Percentiles rank a stretch among this genome's conserved stretches.
phyloP scores from a whole-genome alignment of 2,329 filamentous ascomycete species.

The Herpotrichia juniperi region DNA sequence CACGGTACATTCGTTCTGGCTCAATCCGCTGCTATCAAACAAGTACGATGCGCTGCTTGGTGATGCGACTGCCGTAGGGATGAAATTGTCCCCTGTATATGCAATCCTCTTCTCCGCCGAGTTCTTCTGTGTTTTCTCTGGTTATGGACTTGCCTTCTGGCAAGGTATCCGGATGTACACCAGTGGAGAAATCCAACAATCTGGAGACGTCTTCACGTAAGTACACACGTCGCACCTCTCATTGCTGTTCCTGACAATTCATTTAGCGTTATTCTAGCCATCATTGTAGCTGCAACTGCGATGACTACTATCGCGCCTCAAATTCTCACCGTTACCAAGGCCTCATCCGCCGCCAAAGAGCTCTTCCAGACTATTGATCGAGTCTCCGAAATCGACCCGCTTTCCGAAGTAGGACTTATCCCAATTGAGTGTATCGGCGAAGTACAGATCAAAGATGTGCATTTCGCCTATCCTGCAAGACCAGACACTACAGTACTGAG shows the following conservation, averaged over 20 bases:
- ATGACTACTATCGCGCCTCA: conserved; percentile 87
- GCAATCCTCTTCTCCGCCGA: conserved; percentile 51
- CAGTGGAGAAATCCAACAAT: conserved; percentile 53
- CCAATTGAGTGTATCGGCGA: conserved; percentile 45
- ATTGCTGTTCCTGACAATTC: background rate
- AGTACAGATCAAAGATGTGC: conserved; percentile 79
- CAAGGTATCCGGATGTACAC: conserved; percentile 63
- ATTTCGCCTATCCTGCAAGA: conserved; percentile 91
- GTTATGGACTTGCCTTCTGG: conserved; percentile 57
- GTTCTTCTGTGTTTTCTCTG: conserved; percentile 50
- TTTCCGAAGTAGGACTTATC: conserved; percentile 27
- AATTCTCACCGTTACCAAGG: conserved; percentile 70
- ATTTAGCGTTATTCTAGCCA: conserved; percentile 40
- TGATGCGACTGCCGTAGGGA: conserved; percentile 51
- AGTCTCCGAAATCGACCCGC: conserved; percentile 73
- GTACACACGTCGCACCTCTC: background rate
- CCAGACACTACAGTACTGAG: conserved; percentile 90
- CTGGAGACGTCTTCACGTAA: conserved; percentile 37
- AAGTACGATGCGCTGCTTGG: conserved; percentile 52
- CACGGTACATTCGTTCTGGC: conserved; percentile 56
- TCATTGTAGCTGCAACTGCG: conserved; percentile 61
- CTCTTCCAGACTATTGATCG: conserved; percentile 71
- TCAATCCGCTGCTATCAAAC: conserved; percentile 49
- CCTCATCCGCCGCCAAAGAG: conserved; percentile 40
- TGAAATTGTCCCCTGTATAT: conserved; percentile 52